Evolutionary conservation across 495 filamentous ascomycete species (phyloP).

Genomic region (Hyphodiscus hymeniophilus): DNA sequence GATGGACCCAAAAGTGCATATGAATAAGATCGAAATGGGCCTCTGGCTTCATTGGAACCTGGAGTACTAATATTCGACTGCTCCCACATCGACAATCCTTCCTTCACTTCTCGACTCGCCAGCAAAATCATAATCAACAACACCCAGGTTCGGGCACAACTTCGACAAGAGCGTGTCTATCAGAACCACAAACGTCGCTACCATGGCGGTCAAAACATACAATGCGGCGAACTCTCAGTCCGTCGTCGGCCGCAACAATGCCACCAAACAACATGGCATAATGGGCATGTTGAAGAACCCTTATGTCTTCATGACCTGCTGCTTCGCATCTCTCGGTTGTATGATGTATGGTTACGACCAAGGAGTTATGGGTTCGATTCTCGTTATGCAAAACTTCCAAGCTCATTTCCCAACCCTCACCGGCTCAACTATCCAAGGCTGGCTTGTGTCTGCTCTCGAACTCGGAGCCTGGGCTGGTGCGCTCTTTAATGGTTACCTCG

Average conservation of each 20-base stretch:
- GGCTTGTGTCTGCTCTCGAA: conserved; percentile 12
- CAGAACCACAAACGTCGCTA: neutral
- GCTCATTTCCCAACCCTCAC: conserved; percentile 25
- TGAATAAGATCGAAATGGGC: too few relatives aligned
- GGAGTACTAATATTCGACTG: too few relatives aligned
- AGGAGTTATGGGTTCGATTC: conserved; percentile 8
- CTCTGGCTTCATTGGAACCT: too few relatives aligned
- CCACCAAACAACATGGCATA: conserved; percentile 29
- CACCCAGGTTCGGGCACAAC: too few relatives aligned
- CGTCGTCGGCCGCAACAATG: conserved; percentile 29
- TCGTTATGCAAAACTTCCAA: conserved; percentile 15
- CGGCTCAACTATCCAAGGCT: conserved; percentile 12
- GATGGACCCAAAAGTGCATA: too few relatives aligned
- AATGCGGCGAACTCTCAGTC: conserved; percentile 23
- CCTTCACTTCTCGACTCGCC: too few relatives aligned
- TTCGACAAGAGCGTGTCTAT: too few relatives aligned
- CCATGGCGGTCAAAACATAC: neutral
- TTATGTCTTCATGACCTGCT: conserved; percentile 31
- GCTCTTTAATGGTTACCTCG: conserved; percentile 52
- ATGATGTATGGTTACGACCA: conserved; percentile 17
- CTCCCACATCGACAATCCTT: too few relatives aligned
- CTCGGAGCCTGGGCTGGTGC: conserved; percentile 31
- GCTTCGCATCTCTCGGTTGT: conserved; percentile 14
- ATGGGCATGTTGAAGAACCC: conserved; percentile 32
- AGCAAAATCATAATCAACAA: too few relatives aligned